Base-by-base conservation (phyloP, 306 rosid genomes). In the Sesbania bispinosa region DNA sequence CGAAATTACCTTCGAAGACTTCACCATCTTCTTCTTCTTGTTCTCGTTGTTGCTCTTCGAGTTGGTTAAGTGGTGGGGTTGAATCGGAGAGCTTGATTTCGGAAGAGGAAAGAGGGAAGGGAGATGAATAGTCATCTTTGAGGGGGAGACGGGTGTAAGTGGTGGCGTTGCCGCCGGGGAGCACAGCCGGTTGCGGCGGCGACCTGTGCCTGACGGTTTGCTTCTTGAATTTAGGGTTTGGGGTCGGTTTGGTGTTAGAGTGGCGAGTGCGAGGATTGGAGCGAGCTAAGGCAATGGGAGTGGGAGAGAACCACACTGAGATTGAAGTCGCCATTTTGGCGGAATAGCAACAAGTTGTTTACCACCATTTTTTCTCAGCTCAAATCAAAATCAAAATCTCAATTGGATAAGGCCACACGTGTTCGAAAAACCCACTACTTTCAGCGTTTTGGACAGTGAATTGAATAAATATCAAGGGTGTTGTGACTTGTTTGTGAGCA, bases 71-170 rank as follows among this genome's bases (percentile, higher is more conserved):
- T 11, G 85, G 82, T 1, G 81, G 73, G 18, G 64, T 46, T 15
- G 93, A 58, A 1, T 90, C 96, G 11, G 93, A 77, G 79, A 90
- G 98, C 85, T 84, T 88, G 50, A 94, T 85, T 80, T 85, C 95
- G 30, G 81, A 20, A 5, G 90, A 26, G 30, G 82, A 27, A 6
- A 47, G 50, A 13, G 86, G 81, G 27, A 54, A 24, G 3, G 85
- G 80, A 7, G 73, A 76, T 0, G 86, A 35, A 15, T 79, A 93
- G 54, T 93, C 97, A 54, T 90, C 92, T 64, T 60, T 87, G 73
- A 90, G 96, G 1, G 97, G 98, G 11, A 93, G 87, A 53, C 97
- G 88, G 18, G 89, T 86, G 84, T 78, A 90, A 73, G 96, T 94
- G 67, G 92, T 90, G 69, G 98, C 92, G 64, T 89, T 94, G 60